Percentiles rank a stretch among this genome's conserved stretches.
Evolutionary conservation across 306 rosid species (phyloP).

Genomic region (Senna tora): DNA sequence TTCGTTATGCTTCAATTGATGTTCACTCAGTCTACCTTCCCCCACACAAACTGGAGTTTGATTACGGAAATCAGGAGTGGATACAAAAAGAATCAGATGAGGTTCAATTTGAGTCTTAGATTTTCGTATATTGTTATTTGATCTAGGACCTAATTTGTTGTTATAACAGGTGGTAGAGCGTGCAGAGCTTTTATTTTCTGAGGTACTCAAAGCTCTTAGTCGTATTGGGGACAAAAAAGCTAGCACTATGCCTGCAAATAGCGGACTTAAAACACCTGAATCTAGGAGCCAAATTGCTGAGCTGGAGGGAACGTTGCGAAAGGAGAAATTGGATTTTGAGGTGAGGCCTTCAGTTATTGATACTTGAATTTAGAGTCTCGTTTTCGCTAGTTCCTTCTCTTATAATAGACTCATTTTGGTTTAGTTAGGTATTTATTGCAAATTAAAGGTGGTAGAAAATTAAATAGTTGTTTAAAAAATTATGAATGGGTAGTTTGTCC

Average conservation of each 20-base stretch:
- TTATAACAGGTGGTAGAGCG: slow-evolving; percentile 70
- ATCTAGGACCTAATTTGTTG: slow-evolving; percentile 33
- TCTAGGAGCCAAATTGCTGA: slow-evolving; percentile 63
- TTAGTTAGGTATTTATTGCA: slow-evolving; percentile 13
- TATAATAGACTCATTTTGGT: slow-evolving; percentile 18
- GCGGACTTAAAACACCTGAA: slow-evolving; percentile 58
- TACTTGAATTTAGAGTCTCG: slow-evolving; percentile 33
- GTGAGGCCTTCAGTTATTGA: slow-evolving; percentile 46
- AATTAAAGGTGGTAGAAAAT: not conserved
- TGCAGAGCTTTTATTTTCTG: slow-evolving; percentile 81
- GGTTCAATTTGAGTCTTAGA: slow-evolving; percentile 54
- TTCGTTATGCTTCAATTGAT: slow-evolving; percentile 89
- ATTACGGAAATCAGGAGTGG: slow-evolving; percentile 75
- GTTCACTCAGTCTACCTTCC: slow-evolving; percentile 92
- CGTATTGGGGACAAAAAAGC: slow-evolving; percentile 68
- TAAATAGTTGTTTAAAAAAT: not conserved
- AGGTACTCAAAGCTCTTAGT: slow-evolving; percentile 72
- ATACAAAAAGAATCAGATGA: slow-evolving; percentile 73
- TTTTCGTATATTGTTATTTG: slow-evolving; percentile 27
- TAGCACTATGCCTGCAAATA: slow-evolving; percentile 31
- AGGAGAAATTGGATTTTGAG: slow-evolving; percentile 90
- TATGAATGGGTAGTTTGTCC: not conserved
- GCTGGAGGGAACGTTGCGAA: slow-evolving; percentile 73
- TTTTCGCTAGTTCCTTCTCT: slow-evolving; percentile 19
- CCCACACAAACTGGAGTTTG: slow-evolving; percentile 68